These are phyloP conservation scores for Dactylellina parvicollis DNA, from an alignment of 2,329 filamentous ascomycete species.

Conservation along the genomic window DNA sequence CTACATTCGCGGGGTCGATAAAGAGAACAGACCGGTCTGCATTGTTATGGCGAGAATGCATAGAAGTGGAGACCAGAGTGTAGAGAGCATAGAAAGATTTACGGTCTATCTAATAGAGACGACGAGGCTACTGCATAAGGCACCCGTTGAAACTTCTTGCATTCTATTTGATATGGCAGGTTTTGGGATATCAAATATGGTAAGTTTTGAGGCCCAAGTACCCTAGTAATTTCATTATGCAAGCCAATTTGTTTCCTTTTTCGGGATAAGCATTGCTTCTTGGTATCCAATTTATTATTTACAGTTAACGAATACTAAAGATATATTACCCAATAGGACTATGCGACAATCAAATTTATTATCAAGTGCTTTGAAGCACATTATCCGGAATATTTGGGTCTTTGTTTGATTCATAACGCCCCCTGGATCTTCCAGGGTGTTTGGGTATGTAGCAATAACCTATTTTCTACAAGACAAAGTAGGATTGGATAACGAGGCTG, in stretches of 20 bases:
- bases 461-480: too few relatives aligned
- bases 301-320: not conserved
- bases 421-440: constrained; percentile 95
- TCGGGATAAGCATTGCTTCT: too few relatives aligned
- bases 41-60: constrained; percentile 85
- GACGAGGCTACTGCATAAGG: constrained; percentile 80
- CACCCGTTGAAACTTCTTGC: constrained; percentile 89
- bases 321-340: constrained; percentile 70
- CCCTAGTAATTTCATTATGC: too few relatives aligned
- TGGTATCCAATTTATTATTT: too few relatives aligned
- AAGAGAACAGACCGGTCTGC: constrained; percentile 84
- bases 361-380: constrained; percentile 99
- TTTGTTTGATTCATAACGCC: constrained; percentile 91
- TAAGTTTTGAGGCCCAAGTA: too few relatives aligned
- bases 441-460: constrained; percentile 60
- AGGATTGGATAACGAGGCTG: not conserved
- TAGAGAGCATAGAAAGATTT: constrained; percentile 83
- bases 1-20: constrained; percentile 87
- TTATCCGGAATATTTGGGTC: constrained; percentile 90
- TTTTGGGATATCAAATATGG: constrained; percentile 95
- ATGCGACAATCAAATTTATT: constrained; percentile 97
- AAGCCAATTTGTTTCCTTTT: too few relatives aligned
- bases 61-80: constrained; percentile 80
- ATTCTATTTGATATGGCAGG: constrained; percentile 95
- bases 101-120: constrained; percentile 96